A percentile compares a stretch with the other conserved stretches of the same genome.
Conservation (phyloP, 495 filamentous ascomycete species). For the Xylaria bambusicola region DNA sequence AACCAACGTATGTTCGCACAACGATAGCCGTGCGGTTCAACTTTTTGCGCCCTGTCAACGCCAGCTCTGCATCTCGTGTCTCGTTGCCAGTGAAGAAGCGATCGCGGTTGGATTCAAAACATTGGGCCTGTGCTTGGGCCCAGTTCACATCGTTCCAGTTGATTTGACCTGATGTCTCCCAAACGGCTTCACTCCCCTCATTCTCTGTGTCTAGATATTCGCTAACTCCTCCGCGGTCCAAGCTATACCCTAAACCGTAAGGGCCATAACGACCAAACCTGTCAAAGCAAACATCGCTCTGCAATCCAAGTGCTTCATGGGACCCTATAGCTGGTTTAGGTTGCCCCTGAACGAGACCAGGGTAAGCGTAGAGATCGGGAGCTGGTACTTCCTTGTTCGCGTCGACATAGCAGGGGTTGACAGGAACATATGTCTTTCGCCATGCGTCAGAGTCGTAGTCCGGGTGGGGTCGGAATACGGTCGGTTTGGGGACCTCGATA, state of each 20-base stretch:
- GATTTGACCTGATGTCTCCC: slow-evolving; percentile 67
- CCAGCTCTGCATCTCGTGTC: slow-evolving; percentile 31
- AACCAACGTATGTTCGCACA: slow-evolving; percentile 69
- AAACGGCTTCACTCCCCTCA: slow-evolving; percentile 69
- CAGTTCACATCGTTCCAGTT: slow-evolving; percentile 75
- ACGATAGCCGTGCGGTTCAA: slow-evolving; percentile 69
- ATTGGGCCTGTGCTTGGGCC: slow-evolving; percentile 73
- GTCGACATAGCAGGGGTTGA: slow-evolving; percentile 77
- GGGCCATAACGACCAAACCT: slow-evolving; percentile 86
- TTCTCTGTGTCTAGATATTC: slow-evolving; percentile 75
- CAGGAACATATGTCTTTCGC: slow-evolving; percentile 58
- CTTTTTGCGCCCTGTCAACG: slow-evolving; percentile 31
- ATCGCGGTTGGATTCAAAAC: slow-evolving; percentile 64
- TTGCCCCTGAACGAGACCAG: slow-evolving; percentile 74
- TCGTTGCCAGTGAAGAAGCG: slow-evolving; percentile 53
- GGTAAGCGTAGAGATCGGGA: slow-evolving; percentile 68
- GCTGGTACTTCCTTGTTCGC: slow-evolving; percentile 58
- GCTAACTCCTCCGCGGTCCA: slow-evolving; percentile 73
- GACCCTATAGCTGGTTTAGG: slow-evolving; percentile 82
- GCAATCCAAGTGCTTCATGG: slow-evolving; percentile 72
- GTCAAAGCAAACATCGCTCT: slow-evolving; percentile 90
- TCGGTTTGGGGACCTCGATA: slow-evolving; percentile 52
- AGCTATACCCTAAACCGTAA: slow-evolving; percentile 84
- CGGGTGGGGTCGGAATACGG: slow-evolving; percentile 67
- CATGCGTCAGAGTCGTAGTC: slow-evolving; percentile 64